Evolutionary conservation across 1,139 yeast species (phyloP).

Genomic region (Geotrichum phurueaensis): DNA sequence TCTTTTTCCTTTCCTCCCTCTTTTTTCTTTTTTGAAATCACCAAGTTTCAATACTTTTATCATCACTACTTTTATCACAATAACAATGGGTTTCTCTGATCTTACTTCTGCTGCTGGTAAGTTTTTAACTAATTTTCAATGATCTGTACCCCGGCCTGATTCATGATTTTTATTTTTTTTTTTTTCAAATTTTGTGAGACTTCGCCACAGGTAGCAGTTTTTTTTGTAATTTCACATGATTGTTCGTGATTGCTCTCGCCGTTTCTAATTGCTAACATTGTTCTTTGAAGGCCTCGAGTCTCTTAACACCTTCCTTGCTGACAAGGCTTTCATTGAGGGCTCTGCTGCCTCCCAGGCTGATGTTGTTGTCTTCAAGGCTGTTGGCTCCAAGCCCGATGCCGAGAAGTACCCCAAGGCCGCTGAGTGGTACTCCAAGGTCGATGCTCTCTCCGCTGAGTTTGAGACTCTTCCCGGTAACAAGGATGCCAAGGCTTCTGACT

Average conservation of each 20-base stretch:
- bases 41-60: background rate
- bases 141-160: background rate
- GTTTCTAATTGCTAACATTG: background rate
- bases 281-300: constrained; percentile 54
- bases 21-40: constrained; percentile 1
- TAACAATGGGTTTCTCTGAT: constrained; percentile 39
- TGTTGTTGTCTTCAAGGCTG: constrained; percentile 86
- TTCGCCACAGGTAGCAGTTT: background rate
- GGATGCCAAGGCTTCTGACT: constrained; percentile 31
- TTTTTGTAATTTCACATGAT: background rate
- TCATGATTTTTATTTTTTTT: background rate
- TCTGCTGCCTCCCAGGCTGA: constrained; percentile 92
- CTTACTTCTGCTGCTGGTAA: constrained; percentile 40
- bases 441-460: constrained; percentile 83
- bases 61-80: background rate
- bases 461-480: constrained; percentile 40
- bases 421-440: constrained; percentile 98
- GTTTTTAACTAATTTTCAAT: constrained; percentile 18
- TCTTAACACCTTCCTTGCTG: constrained; percentile 82
- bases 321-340: constrained; percentile 93
- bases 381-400: constrained; percentile 52
- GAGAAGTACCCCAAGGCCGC: constrained; percentile 86
- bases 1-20: background rate
- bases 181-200: background rate
- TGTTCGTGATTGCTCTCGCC: background rate